Conservation (phyloP, 2,329 filamentous ascomycete genomes). For the Lecanicillium sp. region DNA sequence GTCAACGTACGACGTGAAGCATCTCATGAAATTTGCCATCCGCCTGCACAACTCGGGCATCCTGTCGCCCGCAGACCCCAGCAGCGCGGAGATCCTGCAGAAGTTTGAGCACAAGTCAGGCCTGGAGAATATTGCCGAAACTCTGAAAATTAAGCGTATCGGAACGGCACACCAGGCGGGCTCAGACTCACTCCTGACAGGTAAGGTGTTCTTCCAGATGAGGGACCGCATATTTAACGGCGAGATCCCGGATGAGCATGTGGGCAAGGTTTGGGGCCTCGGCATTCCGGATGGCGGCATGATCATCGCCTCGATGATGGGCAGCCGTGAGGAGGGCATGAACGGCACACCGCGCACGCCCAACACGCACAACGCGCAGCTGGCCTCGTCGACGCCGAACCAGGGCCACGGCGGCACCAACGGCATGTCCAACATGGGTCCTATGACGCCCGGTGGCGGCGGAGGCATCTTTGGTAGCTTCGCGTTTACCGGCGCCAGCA, state of each 20-base stretch:
- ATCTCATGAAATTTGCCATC: constrained; percentile 86
- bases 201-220: constrained; percentile 92
- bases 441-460: constrained; percentile 72
- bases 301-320: constrained; percentile 29
- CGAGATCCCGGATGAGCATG: constrained; percentile 71
- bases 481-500: constrained; percentile 41
- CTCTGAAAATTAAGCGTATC: constrained; percentile 81
- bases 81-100: constrained; percentile 67
- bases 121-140: constrained; percentile 88
- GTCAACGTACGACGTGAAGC: constrained; percentile 91
- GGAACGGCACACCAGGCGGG: constrained; percentile 89
- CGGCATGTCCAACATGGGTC: constrained; percentile 52
- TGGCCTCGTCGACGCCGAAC: constrained; percentile 43
- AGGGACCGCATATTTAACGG: constrained; percentile 81
- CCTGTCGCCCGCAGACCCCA: constrained; percentile 56
- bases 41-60: constrained; percentile 60
- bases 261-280: constrained; percentile 89
- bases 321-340: constrained; percentile 25
- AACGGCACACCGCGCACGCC: constrained; percentile 56
- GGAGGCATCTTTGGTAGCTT: constrained; percentile 74
- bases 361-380: constrained; percentile 54
- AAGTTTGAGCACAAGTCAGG: constrained; percentile 88
- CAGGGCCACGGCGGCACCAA: constrained; percentile 43
- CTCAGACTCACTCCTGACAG: constrained; percentile 88
- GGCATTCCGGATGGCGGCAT: constrained; percentile 61